phyloP scores from a whole-genome alignment of 768 basidiomycete species.

The Tricholoma sp. region DNA sequence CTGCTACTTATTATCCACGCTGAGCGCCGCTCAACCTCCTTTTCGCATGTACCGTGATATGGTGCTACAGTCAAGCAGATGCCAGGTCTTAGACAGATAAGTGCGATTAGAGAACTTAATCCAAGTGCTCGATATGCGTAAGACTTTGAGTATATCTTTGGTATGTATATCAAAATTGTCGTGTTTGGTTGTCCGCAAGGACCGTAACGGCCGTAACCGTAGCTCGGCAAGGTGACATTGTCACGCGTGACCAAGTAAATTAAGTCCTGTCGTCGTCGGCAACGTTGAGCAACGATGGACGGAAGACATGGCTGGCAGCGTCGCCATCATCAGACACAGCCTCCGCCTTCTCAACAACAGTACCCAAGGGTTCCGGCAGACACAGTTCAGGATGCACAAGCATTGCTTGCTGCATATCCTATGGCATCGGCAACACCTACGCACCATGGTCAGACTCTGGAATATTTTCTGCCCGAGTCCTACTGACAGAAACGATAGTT shows the following conservation, averaged over 20 bases:
- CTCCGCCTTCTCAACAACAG: constrained; percentile 14
- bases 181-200: too few relatives aligned
- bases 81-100: too few relatives aligned
- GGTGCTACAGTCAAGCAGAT: too few relatives aligned
- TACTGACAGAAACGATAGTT: constrained; percentile 33
- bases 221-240: neutral
- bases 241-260: neutral
- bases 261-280: neutral
- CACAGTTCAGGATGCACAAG: constrained; percentile 64
- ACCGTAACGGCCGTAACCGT: too few relatives aligned
- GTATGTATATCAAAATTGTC: too few relatives aligned
- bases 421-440: constrained; percentile 76
- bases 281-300: constrained; percentile 24
- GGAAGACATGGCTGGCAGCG: constrained; percentile 28
- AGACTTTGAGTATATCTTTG: too few relatives aligned
- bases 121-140: too few relatives aligned
- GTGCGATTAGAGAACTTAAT: too few relatives aligned
- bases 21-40: too few relatives aligned
- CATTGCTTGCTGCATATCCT: constrained; percentile 63
- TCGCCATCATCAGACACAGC: constrained; percentile 13
- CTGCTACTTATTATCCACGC: too few relatives aligned
- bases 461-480: neutral
- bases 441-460: constrained; percentile 51
- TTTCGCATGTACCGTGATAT: too few relatives aligned
- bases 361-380: constrained; percentile 28